Evolutionary conservation across 192 early-diverging fungal genomes (phyloP).

Genomic region (Dissophora globulifera): DNA sequence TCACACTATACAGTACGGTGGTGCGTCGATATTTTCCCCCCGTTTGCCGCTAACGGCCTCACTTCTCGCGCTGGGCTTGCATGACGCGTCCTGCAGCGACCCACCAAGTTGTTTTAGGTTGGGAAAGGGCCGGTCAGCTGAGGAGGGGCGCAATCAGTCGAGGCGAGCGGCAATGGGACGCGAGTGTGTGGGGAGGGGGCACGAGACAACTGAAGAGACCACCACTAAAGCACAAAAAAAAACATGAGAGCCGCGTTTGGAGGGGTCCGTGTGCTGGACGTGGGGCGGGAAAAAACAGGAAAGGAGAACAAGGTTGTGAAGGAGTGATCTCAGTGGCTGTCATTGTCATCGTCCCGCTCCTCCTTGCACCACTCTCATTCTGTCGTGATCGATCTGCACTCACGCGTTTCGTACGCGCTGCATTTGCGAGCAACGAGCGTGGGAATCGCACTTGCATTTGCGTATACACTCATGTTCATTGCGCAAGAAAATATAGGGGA

Average conservation of each 20-base stretch:
- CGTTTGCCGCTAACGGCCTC: background rate
- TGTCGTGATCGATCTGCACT: no score
- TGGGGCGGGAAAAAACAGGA: background rate
- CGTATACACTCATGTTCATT: no score
- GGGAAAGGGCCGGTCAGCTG: conserved; percentile 11
- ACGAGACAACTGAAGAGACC: no score
- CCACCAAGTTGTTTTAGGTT: background rate
- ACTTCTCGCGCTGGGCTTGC: no score
- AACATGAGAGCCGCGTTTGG: background rate
- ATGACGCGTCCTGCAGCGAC: background rate
- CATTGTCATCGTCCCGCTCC: no score
- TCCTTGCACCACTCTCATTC: no score
- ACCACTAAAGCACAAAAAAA: no score
- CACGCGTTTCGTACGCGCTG: background rate
- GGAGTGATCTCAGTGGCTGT: no score
- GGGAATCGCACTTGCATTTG: conserved; percentile 18
- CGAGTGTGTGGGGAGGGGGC: no score
- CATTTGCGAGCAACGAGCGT: conserved; percentile 4
- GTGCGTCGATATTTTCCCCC: no score
- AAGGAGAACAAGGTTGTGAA: no score
- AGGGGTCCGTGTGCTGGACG: conserved; percentile 12
- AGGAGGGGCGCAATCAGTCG: background rate
- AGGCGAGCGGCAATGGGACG: background rate
- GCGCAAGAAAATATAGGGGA: background rate
- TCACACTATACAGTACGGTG: no score